Base-by-base conservation (phyloP, 139 green algal species). In the Astrephomene gubernaculifera region DNA sequence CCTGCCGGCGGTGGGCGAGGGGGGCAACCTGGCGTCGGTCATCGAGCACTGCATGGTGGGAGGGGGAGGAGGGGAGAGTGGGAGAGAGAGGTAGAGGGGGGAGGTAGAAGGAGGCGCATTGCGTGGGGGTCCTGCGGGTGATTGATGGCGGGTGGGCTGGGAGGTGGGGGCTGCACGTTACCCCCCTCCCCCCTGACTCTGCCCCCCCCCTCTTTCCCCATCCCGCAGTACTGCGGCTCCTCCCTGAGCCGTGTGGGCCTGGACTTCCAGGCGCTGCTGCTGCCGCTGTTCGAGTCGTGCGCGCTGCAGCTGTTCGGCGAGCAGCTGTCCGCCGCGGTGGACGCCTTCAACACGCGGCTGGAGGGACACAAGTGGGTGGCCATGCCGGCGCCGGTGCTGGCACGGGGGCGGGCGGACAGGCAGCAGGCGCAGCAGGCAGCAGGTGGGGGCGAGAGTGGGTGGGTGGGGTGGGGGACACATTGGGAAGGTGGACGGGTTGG, bases 21-120 rank as follows among this genome's bases (percentile, higher is more conserved):
- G 95, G 12, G 92, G 91, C 76, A 93, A 90, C 65, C 87, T 99
- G 76, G 95, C 93, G 6, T 95, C 89, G 2, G 93, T 98, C 35
- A 87, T 99, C 85, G 97, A 99, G 86, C 96, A 99, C 90, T 96
- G 92, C 89, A 98, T 97, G 93, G 89, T 92, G 61, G 80, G 70
- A 14, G 22, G 19, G 57, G 19, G n/a, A 39, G 4, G 31, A 22
- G 19, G 36, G 41, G 49, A 12, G 9, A 33, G 36, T 24, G 61
- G n/a, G 36, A 52, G 35, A 19, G 65, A 29, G 33, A n/a, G n/a
- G n/a, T n/a, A n/a, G n/a, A n/a, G n/a, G n/a, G n/a, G n/a, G n/a
- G n/a, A n/a, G n/a, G n/a, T n/a, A n/a, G n/a, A n/a, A n/a, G n/a
- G n/a, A n/a, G n/a, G n/a, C n/a, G n/a, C n/a, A n/a, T n/a, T n/a